phyloP scores from a whole-genome alignment of 768 basidiomycete genomes.

The Tephrocybe sp. region DNA sequence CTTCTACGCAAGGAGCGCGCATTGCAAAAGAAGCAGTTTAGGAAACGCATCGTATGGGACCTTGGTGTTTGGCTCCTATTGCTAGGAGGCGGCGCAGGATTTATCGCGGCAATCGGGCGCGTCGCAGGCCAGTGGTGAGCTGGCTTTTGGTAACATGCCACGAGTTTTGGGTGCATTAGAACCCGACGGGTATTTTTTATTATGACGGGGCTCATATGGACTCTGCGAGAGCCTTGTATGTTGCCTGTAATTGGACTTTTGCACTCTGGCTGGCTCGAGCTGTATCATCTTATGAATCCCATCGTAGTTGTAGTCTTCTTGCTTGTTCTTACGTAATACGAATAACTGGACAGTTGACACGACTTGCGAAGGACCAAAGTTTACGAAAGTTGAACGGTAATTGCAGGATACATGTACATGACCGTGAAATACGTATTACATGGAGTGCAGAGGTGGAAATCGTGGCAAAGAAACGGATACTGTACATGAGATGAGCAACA shows the following conservation, averaged over 20 bases:
- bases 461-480: no score
- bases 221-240: background rate
- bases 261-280: conserved; percentile 6
- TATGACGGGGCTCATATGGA: background rate
- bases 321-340: no score
- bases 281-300: conserved; percentile 1
- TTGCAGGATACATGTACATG: no score
- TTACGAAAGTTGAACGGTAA: no score
- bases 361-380: no score
- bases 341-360: no score
- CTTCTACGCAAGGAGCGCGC: conserved; percentile 84
- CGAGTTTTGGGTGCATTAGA: background rate
- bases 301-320: background rate
- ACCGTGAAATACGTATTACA: no score
- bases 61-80: conserved; percentile 77
- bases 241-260: background rate
- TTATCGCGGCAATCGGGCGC: conserved; percentile 57
- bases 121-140: conserved; percentile 50
- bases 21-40: conserved; percentile 71
- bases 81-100: conserved; percentile 51
- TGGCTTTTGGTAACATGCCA: no score
- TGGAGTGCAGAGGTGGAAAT: no score
- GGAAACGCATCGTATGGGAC: conserved; percentile 78
- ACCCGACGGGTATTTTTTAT: background rate
- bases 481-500: no score